These are phyloP conservation scores for Conticribra guillardii DNA, from an alignment of 108 stramenopile species.

Conservation along the genomic window DNA sequence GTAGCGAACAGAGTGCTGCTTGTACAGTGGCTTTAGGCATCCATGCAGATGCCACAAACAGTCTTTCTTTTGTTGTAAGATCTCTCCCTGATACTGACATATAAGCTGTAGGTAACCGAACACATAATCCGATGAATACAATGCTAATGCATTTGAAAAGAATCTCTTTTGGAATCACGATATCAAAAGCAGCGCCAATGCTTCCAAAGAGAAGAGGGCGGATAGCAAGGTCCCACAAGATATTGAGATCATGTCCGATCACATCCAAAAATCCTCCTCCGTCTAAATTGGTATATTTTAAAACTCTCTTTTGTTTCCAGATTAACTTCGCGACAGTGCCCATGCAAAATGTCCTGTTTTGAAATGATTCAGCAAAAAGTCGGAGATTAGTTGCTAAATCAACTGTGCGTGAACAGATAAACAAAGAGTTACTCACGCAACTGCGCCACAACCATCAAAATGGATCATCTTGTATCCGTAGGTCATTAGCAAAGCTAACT, in stretches of 20 bases:
- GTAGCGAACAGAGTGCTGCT: conserved; percentile 49
- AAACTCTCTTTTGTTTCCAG: conserved; percentile 17
- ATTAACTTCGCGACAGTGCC: conserved; percentile 19
- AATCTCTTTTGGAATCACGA: conserved; percentile 3
- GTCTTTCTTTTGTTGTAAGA: conserved; percentile 24
- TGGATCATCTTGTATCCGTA: conserved; percentile 20
- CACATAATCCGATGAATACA: conserved; percentile 23
- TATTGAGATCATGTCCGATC: conserved; percentile 24
- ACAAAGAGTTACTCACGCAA: conserved; percentile 25
- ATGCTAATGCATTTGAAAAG: conserved; percentile 26
- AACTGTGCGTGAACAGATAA: no score
- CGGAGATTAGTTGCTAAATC: no score
- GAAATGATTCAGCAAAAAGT: not conserved
- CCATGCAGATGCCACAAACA: conserved; percentile 52
- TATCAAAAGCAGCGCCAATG: conserved; percentile 45
- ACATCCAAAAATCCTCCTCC: conserved; percentile 9
- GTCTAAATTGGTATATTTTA: not conserved
- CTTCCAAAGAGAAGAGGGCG: conserved; percentile 54
- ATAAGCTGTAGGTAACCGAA: conserved; percentile 27
- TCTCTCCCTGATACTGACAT: conserved; percentile 3
- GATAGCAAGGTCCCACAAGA: conserved; percentile 33
- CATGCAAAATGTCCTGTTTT: conserved; percentile 13
- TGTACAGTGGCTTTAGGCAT: conserved; percentile 62
- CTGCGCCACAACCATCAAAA: conserved; percentile 39
- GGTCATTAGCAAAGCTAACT: conserved; percentile 19